Conservation (phyloP, 2,329 filamentous ascomycete genomes). For the Xylariaceae sp. region DNA sequence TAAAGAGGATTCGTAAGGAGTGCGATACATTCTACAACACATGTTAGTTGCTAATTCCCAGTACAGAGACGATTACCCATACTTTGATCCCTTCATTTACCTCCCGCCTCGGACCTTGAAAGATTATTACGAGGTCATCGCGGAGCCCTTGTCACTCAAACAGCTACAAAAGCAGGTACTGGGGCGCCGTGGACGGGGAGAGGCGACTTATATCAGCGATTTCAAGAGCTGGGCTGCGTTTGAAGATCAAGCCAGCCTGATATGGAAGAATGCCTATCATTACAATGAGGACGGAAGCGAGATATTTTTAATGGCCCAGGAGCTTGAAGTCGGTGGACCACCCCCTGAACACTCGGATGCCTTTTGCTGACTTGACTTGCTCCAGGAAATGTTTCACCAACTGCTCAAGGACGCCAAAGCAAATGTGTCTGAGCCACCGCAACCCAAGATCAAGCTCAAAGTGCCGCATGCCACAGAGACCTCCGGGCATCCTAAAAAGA, state of each 20-base stretch:
- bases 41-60: constrained; percentile 4
- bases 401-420: constrained; percentile 67
- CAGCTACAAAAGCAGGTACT: constrained; percentile 71
- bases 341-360: constrained; percentile 1
- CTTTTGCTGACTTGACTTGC: constrained; percentile 15
- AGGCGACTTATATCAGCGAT: constrained; percentile 57
- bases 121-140: constrained; percentile 83
- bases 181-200: constrained; percentile 63
- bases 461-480: constrained; percentile 47
- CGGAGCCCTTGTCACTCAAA: constrained; percentile 72
- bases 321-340: constrained; percentile 67
- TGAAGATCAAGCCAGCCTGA: constrained; percentile 69
- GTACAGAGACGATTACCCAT: constrained; percentile 61
- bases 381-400: constrained; percentile 61
- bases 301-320: constrained; percentile 69
- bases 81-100: constrained; percentile 69
- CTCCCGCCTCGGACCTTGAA: constrained; percentile 69
- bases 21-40: neutral
- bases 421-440: constrained; percentile 64
- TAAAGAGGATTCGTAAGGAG: constrained; percentile 57
- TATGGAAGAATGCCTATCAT: constrained; percentile 83
- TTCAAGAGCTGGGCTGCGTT: constrained; percentile 81
- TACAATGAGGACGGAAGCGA: constrained; percentile 92
- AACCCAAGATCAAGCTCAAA: constrained; percentile 77
- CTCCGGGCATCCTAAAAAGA: constrained; percentile 50